Evolutionary conservation across 1,139 yeast genomes (phyloP).

Genomic region (Scheffersomyces quercinus): DNA sequence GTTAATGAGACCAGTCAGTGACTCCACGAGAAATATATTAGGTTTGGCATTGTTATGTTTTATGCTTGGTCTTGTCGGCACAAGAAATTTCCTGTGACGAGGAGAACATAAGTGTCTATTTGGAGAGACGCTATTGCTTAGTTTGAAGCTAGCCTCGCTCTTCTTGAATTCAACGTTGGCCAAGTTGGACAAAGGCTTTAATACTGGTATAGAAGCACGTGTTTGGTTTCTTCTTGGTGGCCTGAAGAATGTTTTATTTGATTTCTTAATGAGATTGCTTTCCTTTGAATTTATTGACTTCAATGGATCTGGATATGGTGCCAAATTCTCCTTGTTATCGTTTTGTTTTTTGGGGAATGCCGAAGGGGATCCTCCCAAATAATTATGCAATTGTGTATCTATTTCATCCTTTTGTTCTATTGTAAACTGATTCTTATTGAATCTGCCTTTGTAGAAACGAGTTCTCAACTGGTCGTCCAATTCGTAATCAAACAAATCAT

Average conservation of each 20-base stretch:
- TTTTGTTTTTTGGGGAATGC: slow-evolving; percentile 6
- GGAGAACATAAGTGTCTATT: slow-evolving; percentile 49
- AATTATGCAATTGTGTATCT: slow-evolving; percentile 30
- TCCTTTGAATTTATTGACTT: slow-evolving; percentile 22
- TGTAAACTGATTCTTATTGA: slow-evolving; percentile 19
- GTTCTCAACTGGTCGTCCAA: slow-evolving; percentile 50
- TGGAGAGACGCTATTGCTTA: neutral
- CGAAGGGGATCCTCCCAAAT: slow-evolving; percentile 16
- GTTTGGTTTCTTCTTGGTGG: slow-evolving; percentile 17
- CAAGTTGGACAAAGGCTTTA: slow-evolving; percentile 29
- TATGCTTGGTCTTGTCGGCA: slow-evolving; percentile 42
- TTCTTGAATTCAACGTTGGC: slow-evolving; percentile 20
- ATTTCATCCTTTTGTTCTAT: slow-evolving; percentile 23
- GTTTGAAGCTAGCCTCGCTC: slow-evolving; percentile 5
- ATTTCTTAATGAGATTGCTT: slow-evolving; percentile 22
- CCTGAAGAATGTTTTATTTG: slow-evolving; percentile 23
- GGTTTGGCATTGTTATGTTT: slow-evolving; percentile 25
- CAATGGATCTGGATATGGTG: slow-evolving; percentile 30
- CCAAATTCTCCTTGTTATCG: slow-evolving; percentile 38
- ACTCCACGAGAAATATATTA: slow-evolving; percentile 60
- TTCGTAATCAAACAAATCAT: slow-evolving; percentile 17
- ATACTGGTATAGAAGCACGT: slow-evolving; percentile 27
- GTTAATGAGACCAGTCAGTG: slow-evolving; percentile 62
- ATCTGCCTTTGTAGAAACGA: slow-evolving; percentile 42
- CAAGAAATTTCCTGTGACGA: slow-evolving; percentile 23